Base-by-base conservation (phyloP, 805 yeast genomes). In the Priceomyces haplophilus region DNA sequence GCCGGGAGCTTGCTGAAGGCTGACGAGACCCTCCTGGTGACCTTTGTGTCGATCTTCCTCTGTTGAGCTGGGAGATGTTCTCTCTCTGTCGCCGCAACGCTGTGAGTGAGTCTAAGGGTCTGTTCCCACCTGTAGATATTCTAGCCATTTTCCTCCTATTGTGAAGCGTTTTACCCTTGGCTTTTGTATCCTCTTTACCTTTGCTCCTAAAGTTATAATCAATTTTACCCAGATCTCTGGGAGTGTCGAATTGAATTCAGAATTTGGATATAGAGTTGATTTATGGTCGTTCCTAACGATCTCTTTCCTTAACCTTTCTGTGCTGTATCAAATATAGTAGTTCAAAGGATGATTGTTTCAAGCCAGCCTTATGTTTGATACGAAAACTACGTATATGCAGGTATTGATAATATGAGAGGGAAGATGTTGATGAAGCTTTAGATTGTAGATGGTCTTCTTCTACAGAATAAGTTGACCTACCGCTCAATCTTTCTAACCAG, bases 41-140 rank as follows among this genome's bases (percentile, higher is more conserved):
- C 1, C 34, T 30, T 12, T 34, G 39, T 1, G 21, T 24, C 11
- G 39, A 24, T 18, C 46, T 35, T 10, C 40, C 46, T 32, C 46
- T 36, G 29, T 44, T 21, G 21, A 32, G 18, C n/a, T 32, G 39
- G 16, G 40, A 46, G 24, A 43, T 48, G 16, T 39, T 29, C 24
- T 44, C 48, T 13, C 48, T 34, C 27, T 47, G 48, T 24, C 50
- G 41, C 32, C 48, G 36, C 38, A 44, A 33, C 10, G 46, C 48
- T 21, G 35, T 31, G 11, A 41, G 40, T 1, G 49, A 34, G 21
- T 43, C 45, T n/a, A 43, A 23, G 21, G 33, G 37, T 16, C 45
- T 38, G 16, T 30, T 41, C 13, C 39, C 42, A 8, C 47, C 41
- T 8, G 48, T 41, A 12, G 49, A 46, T 40, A 46, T 42, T 38